A percentile compares a stretch with the other conserved stretches of the same genome.
phyloP scores from a whole-genome alignment of 768 basidiomycete genomes.

The Galerina marginata region DNA sequence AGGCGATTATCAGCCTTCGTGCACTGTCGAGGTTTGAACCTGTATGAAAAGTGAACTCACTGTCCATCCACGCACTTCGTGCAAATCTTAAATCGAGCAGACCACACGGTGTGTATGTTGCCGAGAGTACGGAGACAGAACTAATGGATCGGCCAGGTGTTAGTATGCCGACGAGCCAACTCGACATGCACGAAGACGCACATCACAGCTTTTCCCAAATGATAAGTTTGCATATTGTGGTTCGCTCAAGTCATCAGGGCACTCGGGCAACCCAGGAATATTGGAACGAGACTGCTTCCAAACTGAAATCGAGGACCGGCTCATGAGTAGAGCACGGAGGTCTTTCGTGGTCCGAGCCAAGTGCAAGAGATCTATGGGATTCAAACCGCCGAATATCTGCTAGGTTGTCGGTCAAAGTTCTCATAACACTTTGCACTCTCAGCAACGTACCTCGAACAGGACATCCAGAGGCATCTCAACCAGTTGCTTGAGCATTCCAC shows the following conservation, averaged over 20 bases:
- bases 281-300: conserved; percentile 22
- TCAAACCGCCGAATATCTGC: conserved; percentile 10
- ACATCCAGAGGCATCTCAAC: conserved; percentile 38
- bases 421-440: neutral
- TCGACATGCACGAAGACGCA: neutral
- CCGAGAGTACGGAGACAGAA: neutral
- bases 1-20: neutral
- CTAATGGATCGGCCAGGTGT: neutral
- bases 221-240: conserved; percentile 39
- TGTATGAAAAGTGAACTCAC: neutral
- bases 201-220: conserved; percentile 25
- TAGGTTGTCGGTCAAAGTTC: neutral
- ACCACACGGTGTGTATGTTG: neutral
- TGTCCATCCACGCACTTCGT: neutral
- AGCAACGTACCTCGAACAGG: conserved; percentile 29
- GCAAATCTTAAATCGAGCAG: neutral
- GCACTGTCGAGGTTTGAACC: neutral
- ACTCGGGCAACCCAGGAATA: conserved; percentile 22
- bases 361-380: conserved; percentile 9
- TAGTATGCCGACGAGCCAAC: neutral
- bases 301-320: conserved; percentile 15
- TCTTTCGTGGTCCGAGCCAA: conserved; percentile 6
- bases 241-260: conserved; percentile 38
- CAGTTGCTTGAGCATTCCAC: conserved; percentile 23
- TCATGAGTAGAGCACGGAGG: conserved; percentile 6